These are phyloP conservation scores for Fraxinus greggii DNA, from an alignment of 305 asterid species.

Conservation along the genomic window DNA sequence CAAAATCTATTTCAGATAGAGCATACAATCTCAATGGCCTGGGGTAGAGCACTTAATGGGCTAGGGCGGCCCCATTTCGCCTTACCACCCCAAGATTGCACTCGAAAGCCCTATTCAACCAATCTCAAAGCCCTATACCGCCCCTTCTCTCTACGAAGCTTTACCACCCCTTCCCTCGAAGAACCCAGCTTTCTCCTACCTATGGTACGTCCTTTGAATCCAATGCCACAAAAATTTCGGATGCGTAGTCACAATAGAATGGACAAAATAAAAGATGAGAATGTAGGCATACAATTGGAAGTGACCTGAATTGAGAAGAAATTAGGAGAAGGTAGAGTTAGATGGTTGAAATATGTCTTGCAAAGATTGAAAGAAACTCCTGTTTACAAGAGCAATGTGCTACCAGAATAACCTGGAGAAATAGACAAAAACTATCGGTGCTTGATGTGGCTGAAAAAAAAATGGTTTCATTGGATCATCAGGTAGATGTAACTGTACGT, in stretches of 20 bases:
- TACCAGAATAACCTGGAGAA: not conserved
- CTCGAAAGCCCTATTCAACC: not conserved
- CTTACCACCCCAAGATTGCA: not conserved
- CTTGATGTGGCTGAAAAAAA: not conserved
- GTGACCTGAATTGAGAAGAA: not conserved
- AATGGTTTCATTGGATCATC: not conserved
- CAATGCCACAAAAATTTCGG: not conserved
- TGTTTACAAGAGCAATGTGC: not conserved
- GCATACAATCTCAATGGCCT: constrained; percentile 10
- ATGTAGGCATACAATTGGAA: not conserved
- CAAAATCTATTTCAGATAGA: not conserved
- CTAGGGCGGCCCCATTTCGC: constrained; percentile 15
- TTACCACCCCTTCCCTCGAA: not conserved
- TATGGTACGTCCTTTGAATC: not conserved
- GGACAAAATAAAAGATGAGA: not conserved
- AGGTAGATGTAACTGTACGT: not conserved
- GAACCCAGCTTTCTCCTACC: not conserved
- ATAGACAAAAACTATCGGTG: not conserved
- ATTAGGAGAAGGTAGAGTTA: not conserved
- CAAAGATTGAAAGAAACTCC: not conserved
- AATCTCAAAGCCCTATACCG: not conserved
- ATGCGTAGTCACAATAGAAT: not conserved
- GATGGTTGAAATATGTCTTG: not conserved
- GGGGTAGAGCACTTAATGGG: constrained; percentile 22
- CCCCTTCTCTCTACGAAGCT: not conserved